These are phyloP conservation scores for Eimeria necatrix DNA, from an alignment of 169 alveolate species.

Conservation along the genomic window DNA sequence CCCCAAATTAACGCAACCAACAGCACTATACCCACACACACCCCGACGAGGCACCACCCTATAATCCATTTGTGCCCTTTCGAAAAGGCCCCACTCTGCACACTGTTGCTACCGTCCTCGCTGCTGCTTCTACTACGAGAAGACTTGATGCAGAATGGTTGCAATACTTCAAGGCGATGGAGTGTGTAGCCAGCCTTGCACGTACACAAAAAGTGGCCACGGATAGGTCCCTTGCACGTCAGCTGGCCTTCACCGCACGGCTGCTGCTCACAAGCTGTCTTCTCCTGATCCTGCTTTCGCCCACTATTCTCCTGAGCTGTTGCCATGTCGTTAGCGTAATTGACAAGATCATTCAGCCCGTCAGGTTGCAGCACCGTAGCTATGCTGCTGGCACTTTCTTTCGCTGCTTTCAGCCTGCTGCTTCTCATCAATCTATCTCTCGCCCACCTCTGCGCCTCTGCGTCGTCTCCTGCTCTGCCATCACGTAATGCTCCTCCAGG, in stretches of 20 bases:
- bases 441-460: background rate
- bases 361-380: no score
- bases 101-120: background rate
- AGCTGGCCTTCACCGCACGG: slow-evolving; percentile 34
- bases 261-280: background rate
- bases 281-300: no score
- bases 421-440: no score
- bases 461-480: background rate
- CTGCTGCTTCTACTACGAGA: background rate
- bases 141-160: background rate
- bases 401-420: no score
- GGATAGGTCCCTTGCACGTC: slow-evolving; percentile 11
- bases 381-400: no score
- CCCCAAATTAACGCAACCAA: background rate
- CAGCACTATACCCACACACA: background rate
- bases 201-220: slow-evolving; percentile 1
- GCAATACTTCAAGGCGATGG: background rate
- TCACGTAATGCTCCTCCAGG: background rate
- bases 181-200: background rate
- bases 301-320: no score
- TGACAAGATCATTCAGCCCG: no score
- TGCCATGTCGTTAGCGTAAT: no score
- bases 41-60: background rate
- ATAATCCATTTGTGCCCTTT: background rate
- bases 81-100: background rate